These are phyloP conservation scores for Botrytis fragariae DNA, from an alignment of 2,329 filamentous ascomycete species.

Conservation along the genomic window DNA sequence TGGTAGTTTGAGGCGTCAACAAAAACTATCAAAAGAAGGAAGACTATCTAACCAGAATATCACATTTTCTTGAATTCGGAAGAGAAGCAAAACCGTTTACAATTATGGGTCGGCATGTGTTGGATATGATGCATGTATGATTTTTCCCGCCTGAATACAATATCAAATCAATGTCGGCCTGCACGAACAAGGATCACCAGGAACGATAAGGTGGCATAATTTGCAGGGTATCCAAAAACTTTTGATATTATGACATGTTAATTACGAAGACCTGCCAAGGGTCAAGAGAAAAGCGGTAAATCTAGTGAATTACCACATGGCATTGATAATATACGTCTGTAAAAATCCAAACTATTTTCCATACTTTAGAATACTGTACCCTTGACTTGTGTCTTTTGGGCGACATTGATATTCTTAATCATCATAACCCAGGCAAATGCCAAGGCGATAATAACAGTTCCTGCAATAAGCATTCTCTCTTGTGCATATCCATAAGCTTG, in stretches of 20 bases:
- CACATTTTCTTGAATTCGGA: not conserved
- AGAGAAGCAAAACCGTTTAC: no score
- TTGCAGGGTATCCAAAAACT: conserved; percentile 3
- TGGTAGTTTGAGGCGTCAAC: not conserved
- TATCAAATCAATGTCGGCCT: not conserved
- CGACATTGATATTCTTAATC: conserved; percentile 49
- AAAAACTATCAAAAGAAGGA: not conserved
- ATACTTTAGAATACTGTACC: conserved; percentile 38
- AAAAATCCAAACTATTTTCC: not conserved
- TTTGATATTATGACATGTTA: conserved; percentile 8
- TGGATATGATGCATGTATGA: not conserved
- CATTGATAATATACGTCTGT: not conserved
- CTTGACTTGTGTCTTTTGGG: conserved; percentile 45
- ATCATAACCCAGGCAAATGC: conserved; percentile 43
- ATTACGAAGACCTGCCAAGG: conserved; percentile 7
- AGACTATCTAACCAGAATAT: not conserved
- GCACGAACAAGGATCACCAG: not conserved
- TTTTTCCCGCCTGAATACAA: not conserved
- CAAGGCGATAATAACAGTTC: conserved; percentile 46
- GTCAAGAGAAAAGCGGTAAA: conserved; percentile 4
- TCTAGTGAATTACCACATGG: not conserved
- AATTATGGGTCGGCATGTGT: not conserved
- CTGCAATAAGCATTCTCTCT: conserved; percentile 51
- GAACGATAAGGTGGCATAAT: not conserved
- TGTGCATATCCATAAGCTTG: conserved; percentile 54